Base-by-base conservation (phyloP, 1,284 basidiomycete species). In the Salmacisia buchloeana region DNA sequence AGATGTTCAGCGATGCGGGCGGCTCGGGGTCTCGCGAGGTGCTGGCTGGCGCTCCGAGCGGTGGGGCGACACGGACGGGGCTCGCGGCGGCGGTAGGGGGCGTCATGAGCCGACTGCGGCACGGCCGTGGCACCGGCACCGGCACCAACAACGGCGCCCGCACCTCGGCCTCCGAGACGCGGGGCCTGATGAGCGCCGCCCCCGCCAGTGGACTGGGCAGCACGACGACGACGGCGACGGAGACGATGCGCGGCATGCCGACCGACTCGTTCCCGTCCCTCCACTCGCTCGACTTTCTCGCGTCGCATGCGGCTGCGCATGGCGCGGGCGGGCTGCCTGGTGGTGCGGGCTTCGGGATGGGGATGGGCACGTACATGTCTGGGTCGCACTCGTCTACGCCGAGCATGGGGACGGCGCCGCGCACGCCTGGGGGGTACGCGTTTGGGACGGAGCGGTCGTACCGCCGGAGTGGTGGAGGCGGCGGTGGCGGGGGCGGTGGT, bases 81-180 rank as follows among this genome's bases (percentile, higher is more conserved):
- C 18, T 43, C 5, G 23, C 9, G 2, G 49, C 25, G 13, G 49
- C 25, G 1, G 46, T 23, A 12, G 46, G 46, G 23, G 49, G 49
- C 49, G n/a, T 54, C 18, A 54, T 54, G 49, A 54, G 49, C 15
- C 49, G 49, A 31, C 27, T 54, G 18, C 49, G 49, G 29, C 49
- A 27, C 3, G 49, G 49, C 9, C 27, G 49, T 33, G 25, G 49
- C 13, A 54, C 49, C 15, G 27, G 18, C 27, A n/a, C 3, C 34
- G 27, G 9, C 29, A 54, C 27, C 18, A 43, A 43, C 41, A 27
- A 54, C 21, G n/a, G n/a, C n/a, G n/a, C n/a, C n/a, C n/a, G n/a
- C n/a, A n/a, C n/a, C n/a, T n/a, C n/a, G n/a, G n/a, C n/a, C n/a
- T n/a, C n/a, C n/a, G n/a, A n/a, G n/a, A n/a, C n/a, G n/a, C n/a